phyloP scores from a whole-genome alignment of 148 eudicot genomes.

The Camellia granthamiana region DNA sequence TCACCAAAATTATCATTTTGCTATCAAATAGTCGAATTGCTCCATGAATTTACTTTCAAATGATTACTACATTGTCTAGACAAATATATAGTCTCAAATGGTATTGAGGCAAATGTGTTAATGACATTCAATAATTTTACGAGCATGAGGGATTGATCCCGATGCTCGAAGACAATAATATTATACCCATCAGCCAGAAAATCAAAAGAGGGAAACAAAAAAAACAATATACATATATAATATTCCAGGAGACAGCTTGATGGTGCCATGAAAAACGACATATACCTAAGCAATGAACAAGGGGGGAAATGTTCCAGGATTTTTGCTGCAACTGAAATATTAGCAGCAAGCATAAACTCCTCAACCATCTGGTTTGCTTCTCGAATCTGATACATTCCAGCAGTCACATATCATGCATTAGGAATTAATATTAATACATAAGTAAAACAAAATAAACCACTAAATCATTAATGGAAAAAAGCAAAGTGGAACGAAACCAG shows the following conservation, averaged over 20 bases:
- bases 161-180: slow-evolving; percentile 14
- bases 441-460: background rate
- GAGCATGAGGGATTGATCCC: slow-evolving; percentile 7
- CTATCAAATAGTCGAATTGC: too few species aligned
- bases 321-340: slow-evolving; percentile 85
- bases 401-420: slow-evolving; percentile 22
- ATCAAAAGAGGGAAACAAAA: too few species aligned
- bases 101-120: too few species aligned
- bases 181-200: background rate
- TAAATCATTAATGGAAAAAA: background rate
- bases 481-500: background rate
- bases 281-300: slow-evolving; percentile 80
- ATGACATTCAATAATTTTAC: too few species aligned
- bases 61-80: too few species aligned
- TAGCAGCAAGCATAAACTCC: slow-evolving; percentile 99
- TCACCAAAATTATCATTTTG: too few species aligned
- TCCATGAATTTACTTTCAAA: too few species aligned
- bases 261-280: background rate
- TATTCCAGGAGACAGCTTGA: slow-evolving; percentile 8
- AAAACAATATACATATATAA: background rate
- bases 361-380: slow-evolving; percentile 99
- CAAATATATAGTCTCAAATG: too few species aligned
- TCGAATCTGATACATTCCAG: slow-evolving; percentile 99
- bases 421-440: background rate
- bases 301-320: slow-evolving; percentile 71